These are phyloP conservation scores for Penicillium bovifimosum DNA, from an alignment of 495 filamentous ascomycete genomes.

Conservation along the genomic window DNA sequence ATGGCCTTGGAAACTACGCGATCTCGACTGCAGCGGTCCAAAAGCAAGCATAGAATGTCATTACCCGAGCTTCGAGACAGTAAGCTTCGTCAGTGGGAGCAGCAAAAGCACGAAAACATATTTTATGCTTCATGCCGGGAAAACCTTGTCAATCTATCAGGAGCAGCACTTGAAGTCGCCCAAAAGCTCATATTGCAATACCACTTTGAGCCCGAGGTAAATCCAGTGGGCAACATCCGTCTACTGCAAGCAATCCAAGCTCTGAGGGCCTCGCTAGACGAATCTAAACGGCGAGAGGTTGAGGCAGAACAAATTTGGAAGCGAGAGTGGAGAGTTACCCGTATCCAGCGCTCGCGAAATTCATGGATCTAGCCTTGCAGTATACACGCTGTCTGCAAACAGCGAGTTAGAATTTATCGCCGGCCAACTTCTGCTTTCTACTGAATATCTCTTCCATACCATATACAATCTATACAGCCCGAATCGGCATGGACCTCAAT, in stretches of 20 bases:
- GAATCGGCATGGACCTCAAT: too few species aligned
- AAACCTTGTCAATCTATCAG: not conserved
- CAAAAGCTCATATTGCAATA: not conserved
- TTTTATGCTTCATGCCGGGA: slow-evolving; percentile 10
- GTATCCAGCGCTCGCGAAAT: not conserved
- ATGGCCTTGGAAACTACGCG: slow-evolving; percentile 13
- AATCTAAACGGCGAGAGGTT: not conserved
- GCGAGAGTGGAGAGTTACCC: not conserved
- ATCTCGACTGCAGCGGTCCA: slow-evolving; percentile 3
- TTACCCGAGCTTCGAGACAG: not conserved
- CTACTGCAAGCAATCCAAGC: not conserved
- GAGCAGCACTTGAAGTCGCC: not conserved
- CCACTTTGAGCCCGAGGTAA: not conserved
- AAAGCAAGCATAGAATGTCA: not conserved
- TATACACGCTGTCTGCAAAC: too few species aligned
- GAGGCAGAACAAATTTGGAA: slow-evolving; percentile 2
- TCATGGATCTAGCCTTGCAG: not conserved
- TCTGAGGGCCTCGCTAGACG: not conserved
- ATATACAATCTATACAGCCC: too few species aligned
- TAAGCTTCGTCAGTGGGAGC: slow-evolving; percentile 2
- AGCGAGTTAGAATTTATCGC: too few species aligned
- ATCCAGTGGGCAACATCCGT: not conserved
- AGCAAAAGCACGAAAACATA: slow-evolving; percentile 8
- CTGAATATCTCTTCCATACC: too few species aligned
- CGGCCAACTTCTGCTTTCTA: too few species aligned